Evolutionary conservation across 1,139 yeast species (phyloP), one percentile per base, ranked within the genome.

Genomic region (Magnusiomyces paraingens): DNA sequence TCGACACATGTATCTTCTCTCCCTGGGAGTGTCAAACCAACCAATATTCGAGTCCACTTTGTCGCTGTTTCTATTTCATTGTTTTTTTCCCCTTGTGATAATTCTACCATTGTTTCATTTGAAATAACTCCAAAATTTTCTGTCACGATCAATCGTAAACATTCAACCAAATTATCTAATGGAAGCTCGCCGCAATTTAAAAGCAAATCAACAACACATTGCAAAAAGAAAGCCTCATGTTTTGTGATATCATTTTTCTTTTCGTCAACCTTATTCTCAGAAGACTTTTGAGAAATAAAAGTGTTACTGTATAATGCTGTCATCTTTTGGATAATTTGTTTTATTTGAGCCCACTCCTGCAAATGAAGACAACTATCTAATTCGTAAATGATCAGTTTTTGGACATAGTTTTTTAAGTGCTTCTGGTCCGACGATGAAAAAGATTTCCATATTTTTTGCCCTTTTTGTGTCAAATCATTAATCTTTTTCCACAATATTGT

Each of bases 141-240:
- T n/a, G 50, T 55, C 20, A 52, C 46, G 8, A 55, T 50, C 20
- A 55, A 32, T 14, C 42, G 54, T 12, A 55, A 47, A 15, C 52
- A 49, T 8, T 50, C 58, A 20, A 55, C 38, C 4, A 53, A 18
- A 12, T 32, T 38, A 17, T 53, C 54, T 20, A 43, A 36, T 1
- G 58, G 56, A 41, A 51, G 43, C 11, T 36, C 45, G 2, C 26
- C 44, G n/a, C 48, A 38, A 29, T 52, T 55, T 14, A 55, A 35
- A 18, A 55, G 51, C 50, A 55, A 38, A 48, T 55, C 58, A 3
- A 55, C 50, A 14, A 49, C 51, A 47, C 52, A 55, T 39, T 52
- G 50, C 29, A 49, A 20, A 11, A 38, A n/a, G 6, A 6, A 12
- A 6, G 32, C 15, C 12, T 29, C 40, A 8, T 47, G 38, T 4